phyloP scores from a whole-genome alignment of 2,329 filamentous ascomycete genomes.

The Verticillium dahliae region DNA sequence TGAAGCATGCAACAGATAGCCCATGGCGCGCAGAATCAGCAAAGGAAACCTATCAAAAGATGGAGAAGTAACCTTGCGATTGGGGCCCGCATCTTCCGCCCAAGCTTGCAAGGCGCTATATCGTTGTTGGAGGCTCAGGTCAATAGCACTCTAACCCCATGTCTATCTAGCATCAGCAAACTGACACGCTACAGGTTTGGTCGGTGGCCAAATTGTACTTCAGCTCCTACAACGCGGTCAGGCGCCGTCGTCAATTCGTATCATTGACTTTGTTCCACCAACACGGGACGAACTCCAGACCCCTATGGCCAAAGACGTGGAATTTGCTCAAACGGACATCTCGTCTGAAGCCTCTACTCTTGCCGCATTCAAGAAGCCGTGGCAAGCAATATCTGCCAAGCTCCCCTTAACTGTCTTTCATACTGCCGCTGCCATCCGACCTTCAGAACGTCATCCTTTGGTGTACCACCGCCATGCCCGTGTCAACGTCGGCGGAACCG shows the following conservation, averaged over 20 bases:
- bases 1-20: conserved; percentile 14
- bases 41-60: conserved; percentile 23
- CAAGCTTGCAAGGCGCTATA: conserved; percentile 32
- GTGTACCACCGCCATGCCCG: conserved; percentile 36
- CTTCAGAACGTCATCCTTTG: conserved; percentile 37
- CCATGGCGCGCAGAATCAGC: conserved; percentile 30
- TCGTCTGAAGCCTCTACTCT: conserved; percentile 34
- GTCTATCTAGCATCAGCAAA: not conserved
- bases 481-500: conserved; percentile 45
- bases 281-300: conserved; percentile 32
- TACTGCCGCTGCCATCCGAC: conserved; percentile 47
- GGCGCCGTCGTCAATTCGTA: conserved; percentile 41
- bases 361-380: conserved; percentile 39
- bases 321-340: conserved; percentile 43
- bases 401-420: conserved; percentile 51
- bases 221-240: conserved; percentile 48
- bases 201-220: conserved; percentile 47
- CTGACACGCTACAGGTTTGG: conserved; percentile 33
- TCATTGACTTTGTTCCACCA: conserved; percentile 42
- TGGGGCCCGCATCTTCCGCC: conserved; percentile 30
- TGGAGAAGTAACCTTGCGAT: conserved; percentile 29
- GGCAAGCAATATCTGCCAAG: conserved; percentile 31
- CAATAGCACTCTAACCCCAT: conserved; percentile 10
- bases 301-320: conserved; percentile 25
- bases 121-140: conserved; percentile 42